Conservation (phyloP, 176 grass and related monocot species). For the Avena sativa region DNA sequence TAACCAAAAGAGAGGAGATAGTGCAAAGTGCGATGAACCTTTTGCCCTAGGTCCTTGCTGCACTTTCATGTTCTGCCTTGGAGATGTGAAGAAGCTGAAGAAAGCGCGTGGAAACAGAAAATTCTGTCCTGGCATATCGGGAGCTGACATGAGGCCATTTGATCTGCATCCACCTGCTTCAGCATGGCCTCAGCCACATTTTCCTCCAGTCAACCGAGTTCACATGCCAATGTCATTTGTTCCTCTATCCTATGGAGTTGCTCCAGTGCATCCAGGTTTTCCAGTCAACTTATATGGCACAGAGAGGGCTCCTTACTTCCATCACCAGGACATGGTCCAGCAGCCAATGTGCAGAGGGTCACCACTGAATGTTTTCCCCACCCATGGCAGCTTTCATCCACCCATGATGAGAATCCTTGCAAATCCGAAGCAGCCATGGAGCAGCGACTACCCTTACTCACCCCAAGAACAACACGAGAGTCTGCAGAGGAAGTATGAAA, state of each 20-base stretch:
- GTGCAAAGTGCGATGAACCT: constrained; percentile 42
- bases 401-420: neutral
- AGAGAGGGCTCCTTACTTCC: neutral
- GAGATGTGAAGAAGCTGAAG: constrained; percentile 35
- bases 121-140: neutral
- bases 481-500: constrained; percentile 8
- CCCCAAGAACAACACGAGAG: neutral
- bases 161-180: neutral
- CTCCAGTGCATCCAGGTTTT: neutral
- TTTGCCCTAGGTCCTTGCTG: constrained; percentile 49
- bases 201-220: constrained; percentile 9
- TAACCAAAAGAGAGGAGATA: constrained; percentile 64
- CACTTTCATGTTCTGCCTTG: constrained; percentile 54
- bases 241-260: neutral
- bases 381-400: neutral
- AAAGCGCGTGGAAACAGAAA: neutral
- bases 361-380: neutral
- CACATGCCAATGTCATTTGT: neutral
- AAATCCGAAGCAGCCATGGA: neutral
- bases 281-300: neutral
- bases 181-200: neutral
- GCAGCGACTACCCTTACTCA: neutral
- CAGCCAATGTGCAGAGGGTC: neutral
- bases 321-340: neutral
- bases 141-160: neutral